A percentile compares a stretch with the other conserved stretches of the same genome.
These are phyloP conservation scores for Orobanche coerulescens DNA, from an alignment of 257 asterid species.

Conservation along the genomic window DNA sequence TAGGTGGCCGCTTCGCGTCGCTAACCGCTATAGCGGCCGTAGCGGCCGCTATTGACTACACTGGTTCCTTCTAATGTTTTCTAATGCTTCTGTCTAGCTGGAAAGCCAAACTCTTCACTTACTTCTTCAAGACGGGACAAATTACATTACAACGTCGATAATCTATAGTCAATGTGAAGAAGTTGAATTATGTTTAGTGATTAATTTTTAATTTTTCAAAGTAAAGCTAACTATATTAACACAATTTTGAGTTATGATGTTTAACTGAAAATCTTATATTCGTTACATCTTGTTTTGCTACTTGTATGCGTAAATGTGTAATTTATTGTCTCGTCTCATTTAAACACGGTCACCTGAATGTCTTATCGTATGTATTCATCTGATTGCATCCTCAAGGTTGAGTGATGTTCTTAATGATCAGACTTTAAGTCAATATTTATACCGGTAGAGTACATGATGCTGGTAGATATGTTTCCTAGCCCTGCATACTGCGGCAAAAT, in stretches of 20 bases:
- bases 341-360: slow-evolving; percentile 6
- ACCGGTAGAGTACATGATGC: neutral
- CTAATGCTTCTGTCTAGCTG: neutral
- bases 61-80: no score
- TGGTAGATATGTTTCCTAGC: no score
- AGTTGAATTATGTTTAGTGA: neutral
- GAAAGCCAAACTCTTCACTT: neutral
- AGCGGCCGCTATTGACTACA: no score
- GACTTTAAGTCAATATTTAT: neutral
- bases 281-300: neutral
- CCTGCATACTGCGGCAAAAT: neutral
- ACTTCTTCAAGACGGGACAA: neutral
- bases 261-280: neutral
- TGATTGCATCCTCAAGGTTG: neutral
- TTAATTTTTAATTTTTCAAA: neutral
- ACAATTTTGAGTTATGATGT: neutral
- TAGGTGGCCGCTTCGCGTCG: no score
- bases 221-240: neutral
- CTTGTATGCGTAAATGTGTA: neutral
- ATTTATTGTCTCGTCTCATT: neutral
- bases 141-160: neutral
- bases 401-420: neutral
- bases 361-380: neutral
- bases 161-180: neutral
- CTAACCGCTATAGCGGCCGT: no score